Conservation (phyloP, 805 yeast species). For the Spencermartinsiella europaea region DNA sequence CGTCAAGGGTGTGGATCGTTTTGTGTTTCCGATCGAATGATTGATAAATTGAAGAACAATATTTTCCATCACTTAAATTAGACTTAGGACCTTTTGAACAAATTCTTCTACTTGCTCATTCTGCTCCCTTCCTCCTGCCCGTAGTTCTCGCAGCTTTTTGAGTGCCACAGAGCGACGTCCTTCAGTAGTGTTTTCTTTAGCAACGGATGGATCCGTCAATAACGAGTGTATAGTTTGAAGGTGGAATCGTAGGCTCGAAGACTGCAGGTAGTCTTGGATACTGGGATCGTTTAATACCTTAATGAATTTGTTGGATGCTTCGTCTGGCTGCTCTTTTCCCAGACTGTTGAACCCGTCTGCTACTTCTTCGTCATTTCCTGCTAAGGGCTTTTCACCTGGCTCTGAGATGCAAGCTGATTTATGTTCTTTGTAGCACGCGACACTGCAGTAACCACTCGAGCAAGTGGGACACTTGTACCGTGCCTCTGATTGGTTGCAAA, state of each 20-base stretch:
- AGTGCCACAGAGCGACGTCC: conserved; percentile 56
- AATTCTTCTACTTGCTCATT: conserved; percentile 71
- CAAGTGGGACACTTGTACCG: conserved; percentile 60
- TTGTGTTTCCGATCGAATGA: conserved; percentile 1
- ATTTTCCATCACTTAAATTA: too few species aligned
- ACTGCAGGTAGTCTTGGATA: conserved; percentile 43
- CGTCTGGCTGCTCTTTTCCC: too few species aligned
- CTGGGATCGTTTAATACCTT: conserved; percentile 38
- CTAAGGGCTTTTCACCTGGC: not conserved
- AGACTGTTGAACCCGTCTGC: conserved; percentile 1
- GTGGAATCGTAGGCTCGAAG: conserved; percentile 54
- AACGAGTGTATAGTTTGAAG: conserved; percentile 45
- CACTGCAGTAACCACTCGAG: conserved; percentile 42
- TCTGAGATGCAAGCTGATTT: conserved; percentile 33
- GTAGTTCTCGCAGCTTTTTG: conserved; percentile 52
- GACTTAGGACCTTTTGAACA: conserved; percentile 42
- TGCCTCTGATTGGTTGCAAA: conserved; percentile 36
- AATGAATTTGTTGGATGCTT: conserved; percentile 18
- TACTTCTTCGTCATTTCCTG: conserved; percentile 2
- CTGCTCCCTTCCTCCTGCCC: conserved; percentile 61
- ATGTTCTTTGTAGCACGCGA: conserved; percentile 52
- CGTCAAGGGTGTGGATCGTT: conserved; percentile 15
- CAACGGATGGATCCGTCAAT: conserved; percentile 40
- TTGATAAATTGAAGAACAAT: too few species aligned
- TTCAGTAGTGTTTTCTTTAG: conserved; percentile 48